Evolutionary conservation across 306 rosid genomes (phyloP).

Genomic region (Malus fusca): DNA sequence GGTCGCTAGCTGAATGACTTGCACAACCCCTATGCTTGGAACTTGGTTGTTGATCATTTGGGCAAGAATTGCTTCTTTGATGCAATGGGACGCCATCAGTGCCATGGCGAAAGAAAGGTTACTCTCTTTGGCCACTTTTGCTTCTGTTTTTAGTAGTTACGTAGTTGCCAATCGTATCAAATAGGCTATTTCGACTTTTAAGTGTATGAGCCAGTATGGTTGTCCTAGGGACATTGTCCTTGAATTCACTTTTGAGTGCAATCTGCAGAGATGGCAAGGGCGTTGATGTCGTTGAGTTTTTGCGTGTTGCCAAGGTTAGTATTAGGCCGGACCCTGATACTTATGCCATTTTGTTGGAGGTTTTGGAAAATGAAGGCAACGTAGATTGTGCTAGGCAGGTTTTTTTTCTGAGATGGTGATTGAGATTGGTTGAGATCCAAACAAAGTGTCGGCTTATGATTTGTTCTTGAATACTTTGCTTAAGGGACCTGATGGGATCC

Average conservation of each 20-base stretch:
- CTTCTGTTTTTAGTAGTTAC: constrained; percentile 57
- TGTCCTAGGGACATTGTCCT: constrained; percentile 33
- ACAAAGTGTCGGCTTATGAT: constrained; percentile 50
- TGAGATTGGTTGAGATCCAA: constrained; percentile 60
- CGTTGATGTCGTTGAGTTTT: constrained; percentile 35
- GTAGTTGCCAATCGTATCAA: constrained; percentile 26
- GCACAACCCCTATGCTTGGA: constrained; percentile 68
- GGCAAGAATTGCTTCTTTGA: constrained; percentile 54
- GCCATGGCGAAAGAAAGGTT: constrained; percentile 38
- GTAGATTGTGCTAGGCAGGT: constrained; percentile 39
- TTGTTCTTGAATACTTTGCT: constrained; percentile 46
- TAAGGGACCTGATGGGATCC: constrained; percentile 39
- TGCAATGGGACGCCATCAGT: constrained; percentile 60
- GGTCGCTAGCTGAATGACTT: constrained; percentile 41
- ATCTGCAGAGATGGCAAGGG: constrained; percentile 50
- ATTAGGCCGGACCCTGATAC: constrained; percentile 45
- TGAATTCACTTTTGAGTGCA: constrained; percentile 58
- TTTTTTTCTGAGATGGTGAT: constrained; percentile 51
- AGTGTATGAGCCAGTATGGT: constrained; percentile 47
- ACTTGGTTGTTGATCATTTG: constrained; percentile 48
- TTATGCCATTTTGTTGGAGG: constrained; percentile 61
- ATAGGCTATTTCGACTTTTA: constrained; percentile 45
- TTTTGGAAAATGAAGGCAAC: constrained; percentile 50
- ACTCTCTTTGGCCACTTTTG: constrained; percentile 51
- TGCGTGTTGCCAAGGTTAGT: constrained; percentile 32